Evolutionary conservation across 331 rosid genomes (phyloP).

Genomic region (Rhamnella rubrinervis): DNA sequence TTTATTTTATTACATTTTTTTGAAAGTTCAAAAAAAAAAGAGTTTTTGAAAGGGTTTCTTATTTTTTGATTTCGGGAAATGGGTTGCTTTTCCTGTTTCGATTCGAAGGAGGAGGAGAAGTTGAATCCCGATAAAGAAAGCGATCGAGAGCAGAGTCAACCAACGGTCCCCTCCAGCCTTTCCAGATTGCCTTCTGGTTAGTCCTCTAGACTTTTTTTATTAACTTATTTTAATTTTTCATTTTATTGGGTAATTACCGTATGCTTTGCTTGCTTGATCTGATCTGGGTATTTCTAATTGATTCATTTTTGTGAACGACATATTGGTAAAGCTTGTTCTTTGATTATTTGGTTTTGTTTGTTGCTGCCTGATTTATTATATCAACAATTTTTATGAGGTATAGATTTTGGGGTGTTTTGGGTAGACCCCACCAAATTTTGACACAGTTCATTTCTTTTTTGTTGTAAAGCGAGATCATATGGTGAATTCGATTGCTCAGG

Average conservation of each 20-base stretch:
- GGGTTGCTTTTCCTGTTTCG: constrained; percentile 96
- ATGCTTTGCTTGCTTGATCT: constrained; percentile 36
- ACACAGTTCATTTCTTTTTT: constrained; percentile 23
- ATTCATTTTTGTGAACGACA: background rate
- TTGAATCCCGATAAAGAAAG: constrained; percentile 59
- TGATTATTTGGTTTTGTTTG: background rate
- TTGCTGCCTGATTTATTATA: constrained; percentile 15
- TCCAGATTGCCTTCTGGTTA: constrained; percentile 76
- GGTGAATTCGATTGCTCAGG: constrained; percentile 15
- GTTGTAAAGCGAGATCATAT: constrained; percentile 35
- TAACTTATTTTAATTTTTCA: background rate
- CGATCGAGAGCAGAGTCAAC: constrained; percentile 52
- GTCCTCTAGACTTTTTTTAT: constrained; percentile 13
- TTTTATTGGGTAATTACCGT: background rate
- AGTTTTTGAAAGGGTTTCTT: background rate
- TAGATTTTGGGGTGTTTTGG: constrained; percentile 13
- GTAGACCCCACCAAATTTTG: constrained; percentile 41
- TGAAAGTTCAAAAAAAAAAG: background rate
- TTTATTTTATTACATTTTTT: constrained; percentile 12
- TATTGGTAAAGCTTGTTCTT: constrained; percentile 14
- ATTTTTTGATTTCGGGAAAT: constrained; percentile 36
- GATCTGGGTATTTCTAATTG: constrained; percentile 44
- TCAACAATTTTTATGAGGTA: constrained; percentile 9
- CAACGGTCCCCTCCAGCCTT: constrained; percentile 47
- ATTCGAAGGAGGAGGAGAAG: constrained; percentile 84